These are phyloP conservation scores for Pyrenophora tritici-repentis DNA, from an alignment of 2,329 filamentous ascomycete genomes.

Conservation along the genomic window DNA sequence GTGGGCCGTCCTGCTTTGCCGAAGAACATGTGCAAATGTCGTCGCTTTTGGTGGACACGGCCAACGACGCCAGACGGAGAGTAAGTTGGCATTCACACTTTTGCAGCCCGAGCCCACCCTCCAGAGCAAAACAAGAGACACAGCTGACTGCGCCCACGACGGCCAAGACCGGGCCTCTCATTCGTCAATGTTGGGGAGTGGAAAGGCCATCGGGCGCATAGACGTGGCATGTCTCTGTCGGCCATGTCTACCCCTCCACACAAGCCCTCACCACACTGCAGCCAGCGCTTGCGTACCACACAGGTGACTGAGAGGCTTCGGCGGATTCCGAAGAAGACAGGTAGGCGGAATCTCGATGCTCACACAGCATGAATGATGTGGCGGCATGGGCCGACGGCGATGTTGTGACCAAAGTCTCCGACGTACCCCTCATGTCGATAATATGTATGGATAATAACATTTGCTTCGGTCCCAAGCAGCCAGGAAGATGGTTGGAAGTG, in stretches of 20 bases:
- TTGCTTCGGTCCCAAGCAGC: background rate
- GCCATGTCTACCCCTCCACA: slow-evolving; percentile 6
- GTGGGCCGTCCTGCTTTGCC: no score
- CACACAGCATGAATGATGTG: slow-evolving; percentile 1
- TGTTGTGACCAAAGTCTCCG: background rate
- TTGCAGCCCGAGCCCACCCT: slow-evolving; percentile 16
- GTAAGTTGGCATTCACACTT: background rate
- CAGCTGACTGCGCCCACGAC: slow-evolving; percentile 22
- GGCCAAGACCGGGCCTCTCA: background rate
- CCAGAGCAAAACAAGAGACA: slow-evolving; percentile 6
- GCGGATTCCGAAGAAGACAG: slow-evolving; percentile 8
- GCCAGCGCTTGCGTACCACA: background rate
- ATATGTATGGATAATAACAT: background rate
- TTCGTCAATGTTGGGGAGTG: slow-evolving; percentile 13
- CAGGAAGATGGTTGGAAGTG: background rate
- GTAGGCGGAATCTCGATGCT: slow-evolving; percentile 7
- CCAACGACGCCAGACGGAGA: no score
- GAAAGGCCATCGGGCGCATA: slow-evolving; percentile 6
- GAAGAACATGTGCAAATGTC: no score
- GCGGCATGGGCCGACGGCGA: slow-evolving; percentile 5
- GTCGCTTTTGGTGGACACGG: no score
- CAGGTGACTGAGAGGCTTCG: slow-evolving; percentile 1
- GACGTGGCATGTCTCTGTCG: slow-evolving; percentile 21
- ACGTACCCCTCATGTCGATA: background rate
- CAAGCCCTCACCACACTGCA: slow-evolving; percentile 2